Base-by-base conservation (phyloP, 139 green algal genomes). In the Volvox reticuliferus region DNA sequence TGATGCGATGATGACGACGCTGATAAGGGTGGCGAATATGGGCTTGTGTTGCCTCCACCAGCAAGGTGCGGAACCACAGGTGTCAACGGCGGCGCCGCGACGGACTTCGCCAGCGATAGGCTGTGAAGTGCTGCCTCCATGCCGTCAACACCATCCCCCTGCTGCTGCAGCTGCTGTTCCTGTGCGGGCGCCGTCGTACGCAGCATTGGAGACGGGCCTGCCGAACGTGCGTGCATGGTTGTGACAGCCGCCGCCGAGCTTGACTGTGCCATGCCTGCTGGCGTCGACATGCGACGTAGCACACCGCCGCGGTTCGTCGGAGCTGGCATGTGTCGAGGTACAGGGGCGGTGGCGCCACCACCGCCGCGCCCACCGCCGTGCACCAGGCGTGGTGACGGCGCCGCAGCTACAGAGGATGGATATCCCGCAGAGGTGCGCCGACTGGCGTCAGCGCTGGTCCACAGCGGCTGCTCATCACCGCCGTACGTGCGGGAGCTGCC, bases 251-350 rank as follows among this genome's bases (percentile, higher is more conserved):
- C 62, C 1, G 33, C 76, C 14, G 87, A 12, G 13, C 61, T 36
- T 14, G 75, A 65, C 32, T 44, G 17, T 44, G 55, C 1, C 1
- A 26, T 65, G 32, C 35, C 33, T 3, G 75, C 33, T 16, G 87
- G 61, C 33, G 62, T 91, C 28, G 76, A 86, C 61, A 86, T 67
- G 61, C 76, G 87, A 18, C 87, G 61, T 2, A 65, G 36, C 14
- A 61, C 73, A 26, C 30, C 76, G 76, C 33, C 76, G 3, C 87
- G 61, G 76, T 91, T 91, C 21, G 76, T 91, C 19, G 87, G 87
- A 21, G 76, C 62, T 5, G 87, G 87, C 87, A 91, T 91, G 76
- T 91, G 87, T 2, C 87, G 76, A 16, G 76, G 87, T 17, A 17
- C 76, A 3, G 28, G 2, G 32, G 37, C 19, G 16, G 18, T 14